Conservation (phyloP, 2,329 filamentous ascomycete genomes). For the Neopestalotiopsis rosae region DNA sequence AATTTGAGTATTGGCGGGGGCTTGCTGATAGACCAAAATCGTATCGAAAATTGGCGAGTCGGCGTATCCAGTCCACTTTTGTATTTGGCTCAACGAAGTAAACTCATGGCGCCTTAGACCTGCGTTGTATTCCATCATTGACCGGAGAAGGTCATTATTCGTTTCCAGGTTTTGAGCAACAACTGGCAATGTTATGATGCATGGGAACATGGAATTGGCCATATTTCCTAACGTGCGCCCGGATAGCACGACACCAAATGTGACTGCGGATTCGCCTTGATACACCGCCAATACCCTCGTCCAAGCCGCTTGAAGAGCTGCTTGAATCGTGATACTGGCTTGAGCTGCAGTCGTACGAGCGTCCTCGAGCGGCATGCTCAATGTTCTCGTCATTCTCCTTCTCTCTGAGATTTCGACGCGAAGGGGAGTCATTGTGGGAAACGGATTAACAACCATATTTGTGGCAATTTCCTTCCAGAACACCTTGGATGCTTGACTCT, state of each 20-base stretch:
- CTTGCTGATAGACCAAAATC: conserved; percentile 78
- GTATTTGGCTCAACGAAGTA: conserved; percentile 72
- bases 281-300: conserved; percentile 76
- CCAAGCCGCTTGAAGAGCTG: conserved; percentile 80
- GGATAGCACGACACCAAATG: conserved; percentile 82
- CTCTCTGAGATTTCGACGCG: conserved; percentile 41
- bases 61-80: conserved; percentile 71
- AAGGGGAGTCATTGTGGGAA: conserved; percentile 77
- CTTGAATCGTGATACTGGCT: conserved; percentile 75
- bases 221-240: conserved; percentile 70
- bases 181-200: conserved; percentile 81
- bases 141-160: conserved; percentile 61
- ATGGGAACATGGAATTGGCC: conserved; percentile 71
- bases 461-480: conserved; percentile 70
- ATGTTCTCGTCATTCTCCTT: conserved; percentile 42
- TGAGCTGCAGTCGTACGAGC: conserved; percentile 63
- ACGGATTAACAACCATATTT: conserved; percentile 66
- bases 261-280: conserved; percentile 73
- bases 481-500: conserved; percentile 34
- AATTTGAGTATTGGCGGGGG: conserved; percentile 14
- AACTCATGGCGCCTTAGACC: conserved; percentile 73
- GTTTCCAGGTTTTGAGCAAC: conserved; percentile 59
- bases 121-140: conserved; percentile 70
- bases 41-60: conserved; percentile 80
- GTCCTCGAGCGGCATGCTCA: conserved; percentile 42